These are phyloP conservation scores for Neoconidiobolus thromboides DNA, from an alignment of 371 early-diverging fungal species.

Conservation along the genomic window DNA sequence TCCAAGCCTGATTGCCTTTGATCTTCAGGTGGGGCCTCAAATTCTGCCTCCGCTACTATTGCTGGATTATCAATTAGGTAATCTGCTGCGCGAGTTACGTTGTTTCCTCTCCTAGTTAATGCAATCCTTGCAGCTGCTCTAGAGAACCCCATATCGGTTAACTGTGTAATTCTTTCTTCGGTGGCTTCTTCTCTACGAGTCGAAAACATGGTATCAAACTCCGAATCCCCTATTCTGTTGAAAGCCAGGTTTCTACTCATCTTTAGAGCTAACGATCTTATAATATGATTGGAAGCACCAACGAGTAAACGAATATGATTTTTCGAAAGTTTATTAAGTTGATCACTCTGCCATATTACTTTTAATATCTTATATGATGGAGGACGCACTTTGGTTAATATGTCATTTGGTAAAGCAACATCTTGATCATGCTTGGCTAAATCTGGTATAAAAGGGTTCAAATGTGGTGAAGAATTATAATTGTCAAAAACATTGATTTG, in stretches of 20 bases:
- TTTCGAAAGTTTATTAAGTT: conserved; percentile 8
- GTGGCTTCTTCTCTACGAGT: conserved; percentile 24
- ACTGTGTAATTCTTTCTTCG: conserved; percentile 39
- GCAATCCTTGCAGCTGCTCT: conserved; percentile 65
- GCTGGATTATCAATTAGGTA: conserved; percentile 71
- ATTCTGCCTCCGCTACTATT: conserved; percentile 17
- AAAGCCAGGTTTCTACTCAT: conserved; percentile 11
- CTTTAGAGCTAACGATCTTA: conserved; percentile 40
- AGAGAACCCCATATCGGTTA: conserved; percentile 82
- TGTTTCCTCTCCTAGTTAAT: conserved; percentile 54
- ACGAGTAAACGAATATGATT: conserved; percentile 22
- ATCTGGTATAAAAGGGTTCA: no score
- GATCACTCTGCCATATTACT: conserved; percentile 1
- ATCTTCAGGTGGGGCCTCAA: conserved; percentile 5
- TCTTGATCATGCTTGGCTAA: no score
- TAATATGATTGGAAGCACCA: conserved; percentile 34
- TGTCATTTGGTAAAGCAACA: no score
- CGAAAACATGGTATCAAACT: conserved; percentile 14
- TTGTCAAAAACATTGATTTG: no score
- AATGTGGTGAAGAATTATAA: no score
- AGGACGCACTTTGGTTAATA: no score
- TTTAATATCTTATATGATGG: no score
- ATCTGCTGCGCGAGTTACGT: conserved; percentile 71
- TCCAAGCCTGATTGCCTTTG: conserved; percentile 6
- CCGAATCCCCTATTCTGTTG: neutral